phyloP scores from a whole-genome alignment of 495 filamentous ascomycete species.

The Immersiella caudata region DNA sequence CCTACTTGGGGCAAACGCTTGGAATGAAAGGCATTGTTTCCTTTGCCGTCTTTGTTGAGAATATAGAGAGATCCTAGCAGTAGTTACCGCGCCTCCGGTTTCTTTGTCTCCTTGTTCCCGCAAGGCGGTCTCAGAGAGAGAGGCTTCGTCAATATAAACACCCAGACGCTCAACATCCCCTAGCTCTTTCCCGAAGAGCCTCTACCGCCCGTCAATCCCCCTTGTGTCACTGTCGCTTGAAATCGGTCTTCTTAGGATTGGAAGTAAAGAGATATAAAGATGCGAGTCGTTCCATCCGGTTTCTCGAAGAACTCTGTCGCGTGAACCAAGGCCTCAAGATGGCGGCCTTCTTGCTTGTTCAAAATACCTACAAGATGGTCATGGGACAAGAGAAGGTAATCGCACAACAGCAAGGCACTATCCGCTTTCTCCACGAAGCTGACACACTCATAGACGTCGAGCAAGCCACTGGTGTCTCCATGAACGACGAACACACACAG shows the following conservation, averaged over 20 bases:
- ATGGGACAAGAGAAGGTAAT: neutral
- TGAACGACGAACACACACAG: neutral
- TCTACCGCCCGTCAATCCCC: neutral
- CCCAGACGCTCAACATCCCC: neutral
- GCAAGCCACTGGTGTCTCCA: neutral
- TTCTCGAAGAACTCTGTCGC: neutral
- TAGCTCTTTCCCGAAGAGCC: neutral
- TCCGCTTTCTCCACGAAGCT: slow-evolving; percentile 6
- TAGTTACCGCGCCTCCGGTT: neutral
- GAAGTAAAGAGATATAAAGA: neutral
- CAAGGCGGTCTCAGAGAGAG: neutral
- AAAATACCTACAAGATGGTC: neutral
- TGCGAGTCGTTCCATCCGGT: neutral
- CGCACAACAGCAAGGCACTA: neutral
- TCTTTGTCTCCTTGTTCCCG: neutral
- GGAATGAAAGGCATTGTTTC: neutral
- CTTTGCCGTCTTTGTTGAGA: neutral
- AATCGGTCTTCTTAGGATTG: neutral
- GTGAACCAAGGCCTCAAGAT: neutral
- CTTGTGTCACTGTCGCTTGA: neutral
- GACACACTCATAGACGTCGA: slow-evolving; percentile 9
- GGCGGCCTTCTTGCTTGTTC: neutral
- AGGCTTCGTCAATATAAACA: neutral
- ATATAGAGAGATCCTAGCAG: neutral
- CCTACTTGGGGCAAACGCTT: too few species aligned